Evolutionary conservation across 2,329 filamentous ascomycete genomes (phyloP).

Genomic region (Bisporella sp.): DNA sequence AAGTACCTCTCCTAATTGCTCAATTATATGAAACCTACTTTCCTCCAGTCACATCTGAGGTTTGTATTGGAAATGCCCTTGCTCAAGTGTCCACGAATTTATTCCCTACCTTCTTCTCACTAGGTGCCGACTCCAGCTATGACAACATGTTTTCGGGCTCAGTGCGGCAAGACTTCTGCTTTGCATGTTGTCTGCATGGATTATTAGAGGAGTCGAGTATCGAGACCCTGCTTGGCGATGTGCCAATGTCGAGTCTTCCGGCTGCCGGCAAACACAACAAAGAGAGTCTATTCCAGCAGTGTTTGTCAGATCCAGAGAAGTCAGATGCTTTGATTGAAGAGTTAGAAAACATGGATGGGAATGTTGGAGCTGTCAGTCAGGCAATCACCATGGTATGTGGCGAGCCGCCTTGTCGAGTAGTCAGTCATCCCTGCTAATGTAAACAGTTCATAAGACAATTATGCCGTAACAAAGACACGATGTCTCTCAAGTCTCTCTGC

Average conservation of each 20-base stretch:
- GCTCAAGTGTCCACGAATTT: slow-evolving; percentile 52
- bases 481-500: slow-evolving; percentile 71
- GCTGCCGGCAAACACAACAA: slow-evolving; percentile 69
- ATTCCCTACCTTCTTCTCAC: slow-evolving; percentile 58
- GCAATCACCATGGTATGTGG: slow-evolving; percentile 62
- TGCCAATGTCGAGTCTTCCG: slow-evolving; percentile 72
- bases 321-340: slow-evolving; percentile 73
- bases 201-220: slow-evolving; percentile 75
- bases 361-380: slow-evolving; percentile 77
- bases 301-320: slow-evolving; percentile 66
- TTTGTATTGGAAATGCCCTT: slow-evolving; percentile 61
- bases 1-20: slow-evolving; percentile 54
- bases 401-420: neutral
- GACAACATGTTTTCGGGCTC: slow-evolving; percentile 52
- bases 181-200: slow-evolving; percentile 81
- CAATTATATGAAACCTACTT: slow-evolving; percentile 51
- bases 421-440: slow-evolving; percentile 8
- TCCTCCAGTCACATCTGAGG: slow-evolving; percentile 51
- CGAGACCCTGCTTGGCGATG: slow-evolving; percentile 73
- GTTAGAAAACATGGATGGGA: slow-evolving; percentile 84
- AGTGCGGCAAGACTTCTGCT: slow-evolving; percentile 77
- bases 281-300: slow-evolving; percentile 71
- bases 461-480: slow-evolving; percentile 68
- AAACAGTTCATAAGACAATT: slow-evolving; percentile 58
- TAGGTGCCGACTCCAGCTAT: slow-evolving; percentile 50